Evolutionary conservation across 352 stramenopile genomes (phyloP), one percentile per base, ranked within the genome.

Genomic region (Phytophthora boehmeriae): DNA sequence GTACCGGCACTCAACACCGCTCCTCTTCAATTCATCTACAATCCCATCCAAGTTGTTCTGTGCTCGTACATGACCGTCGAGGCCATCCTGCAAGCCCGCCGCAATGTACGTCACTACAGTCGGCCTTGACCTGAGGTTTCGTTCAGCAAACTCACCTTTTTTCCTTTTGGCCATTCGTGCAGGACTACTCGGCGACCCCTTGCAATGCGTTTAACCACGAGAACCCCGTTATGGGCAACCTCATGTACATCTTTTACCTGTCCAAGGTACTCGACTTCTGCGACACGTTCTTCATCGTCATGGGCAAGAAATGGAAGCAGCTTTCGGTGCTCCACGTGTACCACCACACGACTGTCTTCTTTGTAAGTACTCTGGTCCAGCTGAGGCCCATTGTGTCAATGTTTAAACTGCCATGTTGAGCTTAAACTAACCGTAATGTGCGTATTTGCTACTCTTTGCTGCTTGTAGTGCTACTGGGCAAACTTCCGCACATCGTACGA

Each of bases 171-270:
- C 41, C 42, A 49, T 22, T 8, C 25, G 54, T 63, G 22, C 63
- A 86, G 71, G 50, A 71, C 46, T 98, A 98, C 78, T 88, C 82
- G 54, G 28, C 92, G 11, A 69, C 84, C 1, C 93, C 76, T 17
- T 98, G 96, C 82, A 95, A 97, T 67, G 65, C 71, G 19, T 98
- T 97, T 72, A 77, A 97, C 60, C 65, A 80, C 17, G 65, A 76
- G n/a, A 88, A 98, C 70, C 93, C 94, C 5, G 82, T 96, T 41
- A 78, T 98, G 64, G 89, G 79, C 27, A 96, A 96, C 61, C 63
- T 99, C 22, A 77, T 99, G n/a, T 99, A 96, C 84, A 76, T 99
- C 5, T 99, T 99, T 66, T 99, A 98, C 80, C 74, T 98, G 43
- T 98, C 87, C 59, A 98, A 99, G 74, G 83, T 95, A 46, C 79